Conservation (phyloP, 768 basidiomycete genomes). For the Russula griseocarnosa region DNA sequence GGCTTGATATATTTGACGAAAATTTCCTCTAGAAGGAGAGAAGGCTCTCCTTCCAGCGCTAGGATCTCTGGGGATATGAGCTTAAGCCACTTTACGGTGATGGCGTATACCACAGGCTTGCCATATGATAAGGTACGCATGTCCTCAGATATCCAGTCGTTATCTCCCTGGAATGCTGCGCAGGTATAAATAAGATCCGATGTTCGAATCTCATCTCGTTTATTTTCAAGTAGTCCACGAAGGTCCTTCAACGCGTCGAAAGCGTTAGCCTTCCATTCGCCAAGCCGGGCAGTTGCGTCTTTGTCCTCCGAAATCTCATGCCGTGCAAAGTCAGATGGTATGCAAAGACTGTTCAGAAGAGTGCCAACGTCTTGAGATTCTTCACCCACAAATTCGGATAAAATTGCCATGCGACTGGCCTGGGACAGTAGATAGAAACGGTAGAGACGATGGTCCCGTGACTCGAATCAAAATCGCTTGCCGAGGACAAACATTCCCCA, state of each 20-base stretch:
- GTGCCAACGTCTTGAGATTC: neutral
- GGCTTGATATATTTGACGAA: conserved; percentile 58
- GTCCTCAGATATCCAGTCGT: conserved; percentile 40
- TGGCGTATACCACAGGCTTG: conserved; percentile 32
- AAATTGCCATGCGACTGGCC: conserved; percentile 17
- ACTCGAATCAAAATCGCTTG: neutral
- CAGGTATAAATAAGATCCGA: conserved; percentile 43
- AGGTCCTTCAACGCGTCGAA: conserved; percentile 34
- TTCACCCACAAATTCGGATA: conserved; percentile 17
- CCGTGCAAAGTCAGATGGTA: conserved; percentile 47
- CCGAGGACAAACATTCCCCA: conserved; percentile 1
- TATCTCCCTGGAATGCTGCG: conserved; percentile 40
- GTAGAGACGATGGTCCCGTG: neutral
- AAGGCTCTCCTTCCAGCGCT: conserved; percentile 31
- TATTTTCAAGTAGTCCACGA: conserved; percentile 33
- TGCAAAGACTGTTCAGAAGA: conserved; percentile 32
- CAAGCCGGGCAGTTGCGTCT: conserved; percentile 38
- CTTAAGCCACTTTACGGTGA: neutral
- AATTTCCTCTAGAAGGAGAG: conserved; percentile 37
- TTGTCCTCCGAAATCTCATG: conserved; percentile 42
- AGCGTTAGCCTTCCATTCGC: conserved; percentile 47
- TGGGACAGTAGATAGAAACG: neutral
- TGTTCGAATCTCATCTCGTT: conserved; percentile 35
- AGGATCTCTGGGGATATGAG: conserved; percentile 32
- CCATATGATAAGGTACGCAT: conserved; percentile 41